Percentiles rank a stretch among this genome's conserved stretches.
Conservation (phyloP, 768 basidiomycete genomes). For the Epithele typhae region DNA sequence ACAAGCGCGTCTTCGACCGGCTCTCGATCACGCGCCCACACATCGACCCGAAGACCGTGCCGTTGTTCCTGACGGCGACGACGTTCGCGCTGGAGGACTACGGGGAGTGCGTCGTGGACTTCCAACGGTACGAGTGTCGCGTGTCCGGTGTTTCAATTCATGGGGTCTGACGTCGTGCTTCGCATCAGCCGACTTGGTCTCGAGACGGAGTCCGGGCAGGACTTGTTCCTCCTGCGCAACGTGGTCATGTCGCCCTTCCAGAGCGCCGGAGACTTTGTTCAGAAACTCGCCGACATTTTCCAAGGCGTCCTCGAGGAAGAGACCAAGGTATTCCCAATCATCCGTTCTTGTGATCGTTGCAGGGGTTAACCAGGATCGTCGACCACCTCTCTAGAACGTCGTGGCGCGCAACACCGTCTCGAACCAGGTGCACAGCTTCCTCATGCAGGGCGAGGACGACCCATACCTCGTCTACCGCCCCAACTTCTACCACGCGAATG, state of each 20-base stretch:
- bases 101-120: constrained; percentile 29
- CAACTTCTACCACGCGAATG: constrained; percentile 33
- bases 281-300: constrained; percentile 31
- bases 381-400: background rate
- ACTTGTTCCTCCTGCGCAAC: constrained; percentile 34
- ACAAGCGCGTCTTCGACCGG: constrained; percentile 16
- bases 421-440: constrained; percentile 30
- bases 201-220: constrained; percentile 19
- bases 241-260: constrained; percentile 41
- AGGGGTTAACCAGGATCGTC: background rate
- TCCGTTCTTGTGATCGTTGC: too few species aligned
- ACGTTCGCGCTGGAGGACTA: constrained; percentile 30
- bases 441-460: constrained; percentile 33
- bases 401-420: constrained; percentile 29
- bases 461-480: constrained; percentile 32
- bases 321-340: constrained; percentile 31
- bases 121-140: constrained; percentile 23
- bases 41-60: constrained; percentile 17
- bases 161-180: too few species aligned
- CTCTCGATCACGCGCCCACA: constrained; percentile 30
- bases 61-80: constrained; percentile 30
- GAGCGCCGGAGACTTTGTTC: constrained; percentile 24
- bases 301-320: constrained; percentile 30
- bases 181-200: constrained; percentile 27
- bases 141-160: too few species aligned